Evolutionary conservation across 305 asterid species (phyloP), one percentile per base, ranked within the genome.

Genomic region (Fraxinus sp.): DNA sequence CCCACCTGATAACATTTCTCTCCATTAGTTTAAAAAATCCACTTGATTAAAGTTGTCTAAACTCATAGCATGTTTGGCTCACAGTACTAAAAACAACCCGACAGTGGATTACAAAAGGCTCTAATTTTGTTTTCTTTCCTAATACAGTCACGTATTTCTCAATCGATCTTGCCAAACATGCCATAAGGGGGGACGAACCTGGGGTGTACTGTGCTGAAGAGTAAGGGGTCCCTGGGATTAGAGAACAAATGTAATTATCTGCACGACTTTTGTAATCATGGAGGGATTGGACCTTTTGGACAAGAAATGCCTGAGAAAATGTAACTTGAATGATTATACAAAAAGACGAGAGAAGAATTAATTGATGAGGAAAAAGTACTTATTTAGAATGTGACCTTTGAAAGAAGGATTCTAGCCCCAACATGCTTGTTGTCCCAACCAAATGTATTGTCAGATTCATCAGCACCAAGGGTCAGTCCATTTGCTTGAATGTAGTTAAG

Each of bases 371-470:
- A 33, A 14, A 16, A 5, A 28, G 16, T 7, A 75, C 20, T 28
- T 18, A 62, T 36, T 46, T 39, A 52, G 2, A 71, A 70, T 68
- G 39, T 5, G 35, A 95, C 99, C 97, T 96, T 96, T 79, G 99
- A 93, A 64, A 97, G 91, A 24, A 97, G 97, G 84, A 97, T 93
- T 84, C 99, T 90, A 0, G 99, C 98, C 35, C 99, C 98, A 78
- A 90, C 98, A 88, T 97, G 99, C 88, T 97, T 97, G 87, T 97
- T 97, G 86, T 97, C 99, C 99, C 98, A 95, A 41, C 99, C 98
- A 75, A 97, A 97, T 33, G 98, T 95, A 71, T 91, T 91, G 62
- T 97, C 99, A 20, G 93, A 62, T 81, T 97, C 99, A 28, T 87
- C 97, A 3, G 99, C 99, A 28, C 99, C 99, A 11, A 97, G 97